A percentile compares a stretch with the other conserved stretches of the same genome.
These are phyloP conservation scores for Phytophthora capsici DNA, from an alignment of 352 stramenopile species.

Conservation along the genomic window DNA sequence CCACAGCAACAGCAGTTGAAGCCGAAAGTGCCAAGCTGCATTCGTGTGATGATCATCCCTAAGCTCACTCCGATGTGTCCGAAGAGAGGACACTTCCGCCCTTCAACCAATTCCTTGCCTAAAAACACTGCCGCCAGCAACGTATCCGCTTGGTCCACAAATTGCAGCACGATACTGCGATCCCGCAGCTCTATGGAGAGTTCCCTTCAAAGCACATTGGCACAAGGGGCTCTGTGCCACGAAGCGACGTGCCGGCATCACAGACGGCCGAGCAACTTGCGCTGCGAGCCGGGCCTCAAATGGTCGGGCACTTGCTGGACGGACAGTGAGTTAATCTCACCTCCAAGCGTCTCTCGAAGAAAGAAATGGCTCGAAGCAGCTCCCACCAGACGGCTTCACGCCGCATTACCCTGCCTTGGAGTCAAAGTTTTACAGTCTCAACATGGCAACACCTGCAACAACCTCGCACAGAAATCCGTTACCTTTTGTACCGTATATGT, in stretches of 20 bases:
- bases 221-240: conserved; percentile 24
- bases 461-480: conserved; percentile 28
- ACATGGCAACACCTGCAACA: conserved; percentile 28
- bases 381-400: conserved; percentile 17
- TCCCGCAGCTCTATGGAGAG: conserved; percentile 29
- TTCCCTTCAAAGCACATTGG: conserved; percentile 18
- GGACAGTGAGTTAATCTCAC: conserved; percentile 26
- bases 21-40: conserved; percentile 15
- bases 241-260: conserved; percentile 26
- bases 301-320: conserved; percentile 16
- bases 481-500: conserved; percentile 5
- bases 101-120: conserved; percentile 16
- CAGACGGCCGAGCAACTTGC: conserved; percentile 18
- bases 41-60: conserved; percentile 19
- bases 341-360: neutral
- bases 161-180: conserved; percentile 21
- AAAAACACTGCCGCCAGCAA: neutral
- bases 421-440: conserved; percentile 13
- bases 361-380: conserved; percentile 5
- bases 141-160: conserved; percentile 23
- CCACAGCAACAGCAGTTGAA: conserved; percentile 15
- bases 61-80: conserved; percentile 21
- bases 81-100: conserved; percentile 11
- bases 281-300: conserved; percentile 22
- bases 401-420: neutral